These are phyloP conservation scores for Neurospora sp. DNA, from an alignment of 495 filamentous ascomycete genomes.

Conservation along the genomic window DNA sequence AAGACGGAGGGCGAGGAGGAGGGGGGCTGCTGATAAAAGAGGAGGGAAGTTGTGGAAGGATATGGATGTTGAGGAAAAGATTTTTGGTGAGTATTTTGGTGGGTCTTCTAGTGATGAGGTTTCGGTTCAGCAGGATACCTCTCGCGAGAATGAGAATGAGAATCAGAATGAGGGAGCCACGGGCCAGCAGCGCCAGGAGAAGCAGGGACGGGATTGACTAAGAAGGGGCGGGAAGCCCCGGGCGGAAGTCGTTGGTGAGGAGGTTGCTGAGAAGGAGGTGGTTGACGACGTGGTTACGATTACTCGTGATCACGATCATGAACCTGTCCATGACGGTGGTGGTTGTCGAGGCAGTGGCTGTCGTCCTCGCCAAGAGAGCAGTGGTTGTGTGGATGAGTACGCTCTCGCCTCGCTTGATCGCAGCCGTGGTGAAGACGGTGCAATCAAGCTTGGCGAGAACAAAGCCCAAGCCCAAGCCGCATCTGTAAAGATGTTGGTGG, in stretches of 20 bases:
- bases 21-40: neutral
- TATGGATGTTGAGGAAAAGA: slow-evolving; percentile 28
- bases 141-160: slow-evolving; percentile 3
- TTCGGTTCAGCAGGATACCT: neutral
- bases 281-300: neutral
- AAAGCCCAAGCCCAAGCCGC: no score
- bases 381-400: no score
- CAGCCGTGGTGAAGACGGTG: no score
- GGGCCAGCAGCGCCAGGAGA: slow-evolving; percentile 23
- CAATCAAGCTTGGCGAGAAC: no score
- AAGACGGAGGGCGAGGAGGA: slow-evolving; percentile 3
- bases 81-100: slow-evolving; percentile 28
- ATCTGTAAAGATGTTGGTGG: no score
- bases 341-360: neutral
- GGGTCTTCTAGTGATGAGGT: neutral
- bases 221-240: slow-evolving; percentile 32
- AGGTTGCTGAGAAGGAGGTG: neutral
- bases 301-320: neutral
- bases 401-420: no score
- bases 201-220: slow-evolving; percentile 27
- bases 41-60: slow-evolving; percentile 19
- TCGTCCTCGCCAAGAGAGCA: neutral
- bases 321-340: neutral
- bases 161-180: slow-evolving; percentile 12
- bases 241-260: neutral